Evolutionary conservation across 495 filamentous ascomycete genomes (phyloP), one percentile per base, ranked within the genome.

Genomic region (Cladorrhinum samala): DNA sequence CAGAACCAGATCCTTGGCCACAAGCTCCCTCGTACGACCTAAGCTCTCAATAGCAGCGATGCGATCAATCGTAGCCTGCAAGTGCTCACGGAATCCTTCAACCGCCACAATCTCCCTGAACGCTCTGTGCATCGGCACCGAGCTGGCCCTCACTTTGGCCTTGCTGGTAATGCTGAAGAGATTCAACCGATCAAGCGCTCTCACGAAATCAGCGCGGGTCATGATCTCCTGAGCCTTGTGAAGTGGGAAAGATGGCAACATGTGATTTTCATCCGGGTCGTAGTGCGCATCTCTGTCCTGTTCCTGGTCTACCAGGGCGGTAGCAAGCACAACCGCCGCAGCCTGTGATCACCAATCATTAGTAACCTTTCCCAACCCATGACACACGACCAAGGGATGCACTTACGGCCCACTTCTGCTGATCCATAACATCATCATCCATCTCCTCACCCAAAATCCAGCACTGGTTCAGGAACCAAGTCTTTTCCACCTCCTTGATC

Each of bases 401-500:
- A 75, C 84, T 68, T 69, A 89, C 85, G 25, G 92, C 86, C 71
- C 86, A 93, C 65, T 98, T 98, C 59, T 97, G 93, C 70, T 96
- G 86, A 63, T 97, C 90, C 93, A 98, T 97, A 37, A 96, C 93
- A 69, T 98, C 93, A 72, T 98, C 93, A 59, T 98, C 93, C 91
- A 96, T 96, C 56, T 89, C 88, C 39, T 67, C 73, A 14, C 93
- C 93, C 9, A 98, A 80, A 54, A 97, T 94, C 81, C 91, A 90
- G 68, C 91, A 96, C 57, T 94, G 84, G 70, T 95, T 96, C 41
- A 96, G 66, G 63, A 97, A 87, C 93, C 93, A 98, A 1, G 83
- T 89, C 69, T 89, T 93, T 67, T 98, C 93, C 19, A 77, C 82
- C 30, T 83, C 69, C 55, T 84, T 86, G 56, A 98, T 96, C 14